Conservation (phyloP, 192 early-diverging fungal species). For the Phycomyces nitens region DNA sequence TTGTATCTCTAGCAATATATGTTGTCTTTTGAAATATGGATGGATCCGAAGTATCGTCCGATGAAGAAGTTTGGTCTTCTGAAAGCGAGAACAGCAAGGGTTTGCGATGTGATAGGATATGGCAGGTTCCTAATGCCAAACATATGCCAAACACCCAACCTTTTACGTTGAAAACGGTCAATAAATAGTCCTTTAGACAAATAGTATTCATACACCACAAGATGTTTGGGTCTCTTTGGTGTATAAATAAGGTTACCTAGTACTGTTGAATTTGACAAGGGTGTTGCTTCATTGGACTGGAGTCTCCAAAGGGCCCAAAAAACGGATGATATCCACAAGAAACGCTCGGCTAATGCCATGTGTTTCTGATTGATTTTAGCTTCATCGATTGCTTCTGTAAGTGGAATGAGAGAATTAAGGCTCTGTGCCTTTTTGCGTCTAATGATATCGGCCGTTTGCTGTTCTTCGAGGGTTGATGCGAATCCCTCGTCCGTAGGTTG, state of each 20-base stretch:
- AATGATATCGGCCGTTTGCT: conserved; percentile 16
- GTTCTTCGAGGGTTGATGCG: conserved; percentile 33
- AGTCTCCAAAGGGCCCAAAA: conserved; percentile 11
- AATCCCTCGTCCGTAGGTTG: conserved; percentile 23
- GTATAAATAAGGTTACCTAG: conserved; percentile 8
- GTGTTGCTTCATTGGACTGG: background rate
- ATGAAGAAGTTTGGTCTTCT: conserved; percentile 7
- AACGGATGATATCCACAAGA: conserved; percentile 9
- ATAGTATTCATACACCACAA: too few species aligned
- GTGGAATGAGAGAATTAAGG: background rate
- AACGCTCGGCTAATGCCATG: conserved; percentile 3
- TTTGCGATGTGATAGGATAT: conserved; percentile 4
- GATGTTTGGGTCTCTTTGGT: too few species aligned
- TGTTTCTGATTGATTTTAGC: background rate
- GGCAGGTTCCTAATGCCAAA: background rate
- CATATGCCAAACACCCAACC: conserved; percentile 10
- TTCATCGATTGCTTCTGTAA: background rate
- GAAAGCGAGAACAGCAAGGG: background rate
- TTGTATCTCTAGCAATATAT: background rate
- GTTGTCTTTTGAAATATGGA: background rate
- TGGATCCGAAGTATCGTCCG: conserved; percentile 17
- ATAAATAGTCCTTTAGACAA: background rate
- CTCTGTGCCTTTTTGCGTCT: conserved; percentile 16
- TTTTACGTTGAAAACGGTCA: background rate
- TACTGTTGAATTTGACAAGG: conserved; percentile 7